These are phyloP conservation scores for Spinacia oleracea DNA, from an alignment of 179 eudicot species.

Conservation along the genomic window DNA sequence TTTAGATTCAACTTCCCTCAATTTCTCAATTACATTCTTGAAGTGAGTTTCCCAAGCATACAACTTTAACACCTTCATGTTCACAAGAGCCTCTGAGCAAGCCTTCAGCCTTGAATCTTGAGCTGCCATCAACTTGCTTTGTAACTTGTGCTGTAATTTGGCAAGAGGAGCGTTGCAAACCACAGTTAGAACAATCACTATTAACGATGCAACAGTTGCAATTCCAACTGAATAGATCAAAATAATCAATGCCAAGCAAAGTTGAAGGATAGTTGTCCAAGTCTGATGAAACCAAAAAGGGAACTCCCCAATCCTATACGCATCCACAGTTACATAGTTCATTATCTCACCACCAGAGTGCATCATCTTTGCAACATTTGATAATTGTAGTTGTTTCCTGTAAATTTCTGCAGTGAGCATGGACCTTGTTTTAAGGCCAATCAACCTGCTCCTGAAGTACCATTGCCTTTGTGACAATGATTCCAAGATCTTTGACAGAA, in stretches of 20 bases:
- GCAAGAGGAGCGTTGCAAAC: conserved; percentile 43
- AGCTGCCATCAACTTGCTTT: conserved; percentile 64
- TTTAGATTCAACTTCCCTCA: conserved; percentile 49
- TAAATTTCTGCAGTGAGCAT: conserved; percentile 42
- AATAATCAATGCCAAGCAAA: conserved; percentile 34
- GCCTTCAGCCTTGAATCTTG: conserved; percentile 70
- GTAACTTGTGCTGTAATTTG: conserved; percentile 68
- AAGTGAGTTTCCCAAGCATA: conserved; percentile 87
- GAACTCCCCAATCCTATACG: conserved; percentile 47
- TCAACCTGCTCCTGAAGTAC: conserved; percentile 38
- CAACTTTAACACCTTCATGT: conserved; percentile 81
- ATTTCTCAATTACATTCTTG: conserved; percentile 41
- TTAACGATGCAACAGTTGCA: conserved; percentile 39
- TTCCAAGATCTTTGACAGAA: conserved; percentile 37
- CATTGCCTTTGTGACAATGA: conserved; percentile 51
- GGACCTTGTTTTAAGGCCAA: conserved; percentile 41
- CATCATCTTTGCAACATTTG: conserved; percentile 31
- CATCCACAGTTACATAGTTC: conserved; percentile 47
- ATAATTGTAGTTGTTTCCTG: conserved; percentile 38
- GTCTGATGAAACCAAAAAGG: conserved; percentile 46
- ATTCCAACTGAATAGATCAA: conserved; percentile 33
- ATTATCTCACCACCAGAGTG: conserved; percentile 46
- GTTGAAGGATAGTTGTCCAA: conserved; percentile 46
- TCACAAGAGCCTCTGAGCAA: conserved; percentile 63
- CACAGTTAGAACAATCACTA: conserved; percentile 36